Percentiles rank a stretch among this genome's conserved stretches.
These are phyloP conservation scores for Baorangia bicolor DNA, from an alignment of 768 basidiomycete species.

Conservation along the genomic window DNA sequence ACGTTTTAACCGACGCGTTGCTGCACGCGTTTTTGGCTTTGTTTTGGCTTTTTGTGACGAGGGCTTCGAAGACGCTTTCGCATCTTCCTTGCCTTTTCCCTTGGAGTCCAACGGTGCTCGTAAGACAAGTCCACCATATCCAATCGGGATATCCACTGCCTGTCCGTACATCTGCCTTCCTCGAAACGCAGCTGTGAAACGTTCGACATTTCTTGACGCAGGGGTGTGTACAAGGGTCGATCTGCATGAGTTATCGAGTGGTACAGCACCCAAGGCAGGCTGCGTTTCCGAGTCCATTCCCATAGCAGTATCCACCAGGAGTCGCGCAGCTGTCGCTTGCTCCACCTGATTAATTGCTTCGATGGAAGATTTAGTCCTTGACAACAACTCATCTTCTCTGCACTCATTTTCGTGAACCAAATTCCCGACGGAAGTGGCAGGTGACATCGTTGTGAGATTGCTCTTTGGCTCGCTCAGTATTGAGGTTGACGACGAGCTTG, in stretches of 20 bases:
- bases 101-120: constrained; percentile 25
- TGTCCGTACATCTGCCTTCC: constrained; percentile 74
- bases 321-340: not conserved
- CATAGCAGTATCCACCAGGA: not conserved
- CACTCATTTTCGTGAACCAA: not conserved
- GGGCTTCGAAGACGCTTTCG: constrained; percentile 1
- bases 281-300: constrained; percentile 13
- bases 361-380: not conserved
- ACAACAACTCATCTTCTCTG: not conserved
- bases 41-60: constrained; percentile 5
- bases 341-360: not conserved
- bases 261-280: not conserved
- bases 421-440: constrained; percentile 4
- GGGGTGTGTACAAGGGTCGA: not conserved
- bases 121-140: constrained; percentile 69
- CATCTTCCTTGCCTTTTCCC: constrained; percentile 14
- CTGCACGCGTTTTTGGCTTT: constrained; percentile 12
- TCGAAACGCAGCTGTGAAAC: constrained; percentile 64
- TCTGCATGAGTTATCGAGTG: not conserved
- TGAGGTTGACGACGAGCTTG: constrained; percentile 8
- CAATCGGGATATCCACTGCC: constrained; percentile 56
- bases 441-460: constrained; percentile 3
- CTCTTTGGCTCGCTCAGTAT: not conserved
- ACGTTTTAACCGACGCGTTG: constrained; percentile 21
- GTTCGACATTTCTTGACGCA: not conserved